Percentiles rank a stretch among this genome's conserved stretches.
phyloP scores from a whole-genome alignment of 306 rosid genomes.

The Vicia villosa region DNA sequence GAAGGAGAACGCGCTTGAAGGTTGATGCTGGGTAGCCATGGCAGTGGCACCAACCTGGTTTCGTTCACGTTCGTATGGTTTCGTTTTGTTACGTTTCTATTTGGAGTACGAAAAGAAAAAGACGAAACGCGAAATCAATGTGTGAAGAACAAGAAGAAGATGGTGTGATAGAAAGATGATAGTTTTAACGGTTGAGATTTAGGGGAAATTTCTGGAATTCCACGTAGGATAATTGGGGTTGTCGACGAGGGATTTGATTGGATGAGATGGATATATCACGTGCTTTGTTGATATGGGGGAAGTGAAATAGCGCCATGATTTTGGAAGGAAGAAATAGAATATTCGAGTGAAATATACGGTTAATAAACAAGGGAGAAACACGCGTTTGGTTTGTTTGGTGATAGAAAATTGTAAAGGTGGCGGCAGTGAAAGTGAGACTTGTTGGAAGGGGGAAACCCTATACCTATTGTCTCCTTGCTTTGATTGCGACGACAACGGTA shows the following conservation, averaged over 20 bases:
- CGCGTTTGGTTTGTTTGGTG: too few relatives aligned
- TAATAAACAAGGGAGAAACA: background rate
- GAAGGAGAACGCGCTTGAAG: slow-evolving; percentile 77
- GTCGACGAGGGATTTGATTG: background rate
- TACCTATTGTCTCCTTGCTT: too few relatives aligned
- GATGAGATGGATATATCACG: slow-evolving; percentile 28
- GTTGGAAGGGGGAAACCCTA: too few relatives aligned
- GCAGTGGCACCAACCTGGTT: slow-evolving; percentile 33
- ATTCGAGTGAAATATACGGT: slow-evolving; percentile 26
- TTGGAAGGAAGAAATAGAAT: slow-evolving; percentile 37
- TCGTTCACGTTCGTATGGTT: background rate
- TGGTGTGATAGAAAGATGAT: background rate
- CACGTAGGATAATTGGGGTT: slow-evolving; percentile 44
- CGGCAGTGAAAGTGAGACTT: too few relatives aligned
- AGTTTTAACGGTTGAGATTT: slow-evolving; percentile 39
- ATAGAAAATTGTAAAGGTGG: too few relatives aligned
- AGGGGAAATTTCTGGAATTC: slow-evolving; percentile 35
- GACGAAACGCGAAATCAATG: background rate
- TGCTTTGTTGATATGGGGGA: slow-evolving; percentile 41
- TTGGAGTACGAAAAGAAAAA: background rate
- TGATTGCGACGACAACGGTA: too few relatives aligned
- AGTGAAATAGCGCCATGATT: background rate
- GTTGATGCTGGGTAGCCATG: slow-evolving; percentile 59
- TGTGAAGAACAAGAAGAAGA: background rate
- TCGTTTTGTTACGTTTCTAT: background rate